Evolutionary conservation across 2,329 filamentous ascomycete genomes (phyloP).

Genomic region (Colletotrichum neosansevieriae): DNA sequence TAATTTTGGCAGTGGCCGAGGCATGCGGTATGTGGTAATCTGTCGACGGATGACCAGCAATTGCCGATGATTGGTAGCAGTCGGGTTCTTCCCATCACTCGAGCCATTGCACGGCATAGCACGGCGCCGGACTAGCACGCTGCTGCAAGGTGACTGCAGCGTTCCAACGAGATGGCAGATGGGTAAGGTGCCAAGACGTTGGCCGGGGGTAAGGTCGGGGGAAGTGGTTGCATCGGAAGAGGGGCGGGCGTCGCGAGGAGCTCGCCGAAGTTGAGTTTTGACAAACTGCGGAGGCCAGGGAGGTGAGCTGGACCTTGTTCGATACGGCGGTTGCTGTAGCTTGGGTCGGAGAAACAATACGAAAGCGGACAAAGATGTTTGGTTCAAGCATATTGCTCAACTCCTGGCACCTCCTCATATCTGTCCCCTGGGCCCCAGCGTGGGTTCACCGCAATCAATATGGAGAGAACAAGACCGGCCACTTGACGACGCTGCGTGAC

Average conservation of each 20-base stretch:
- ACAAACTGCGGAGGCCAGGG: slow-evolving; percentile 37
- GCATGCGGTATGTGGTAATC: slow-evolving; percentile 6
- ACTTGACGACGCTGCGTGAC: slow-evolving; percentile 38
- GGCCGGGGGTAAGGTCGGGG: slow-evolving; percentile 27
- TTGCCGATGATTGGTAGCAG: slow-evolving; percentile 18
- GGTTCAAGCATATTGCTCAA: slow-evolving; percentile 36
- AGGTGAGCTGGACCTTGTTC: slow-evolving; percentile 13
- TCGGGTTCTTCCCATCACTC: slow-evolving; percentile 15
- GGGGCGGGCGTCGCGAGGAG: slow-evolving; percentile 47
- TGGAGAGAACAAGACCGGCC: slow-evolving; percentile 17
- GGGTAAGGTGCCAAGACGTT: slow-evolving; percentile 25
- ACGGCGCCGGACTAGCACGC: slow-evolving; percentile 26
- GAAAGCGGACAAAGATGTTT: slow-evolving; percentile 22
- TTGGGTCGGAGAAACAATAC: slow-evolving; percentile 27
- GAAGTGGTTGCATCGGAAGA: slow-evolving; percentile 34
- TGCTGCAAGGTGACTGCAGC: slow-evolving; percentile 30
- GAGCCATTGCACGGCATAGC: slow-evolving; percentile 18
- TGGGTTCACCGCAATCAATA: slow-evolving; percentile 28
- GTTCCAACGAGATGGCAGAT: slow-evolving; percentile 37
- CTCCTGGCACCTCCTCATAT: slow-evolving; percentile 17
- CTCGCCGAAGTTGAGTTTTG: slow-evolving; percentile 55
- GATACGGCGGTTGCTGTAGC: slow-evolving; percentile 25
- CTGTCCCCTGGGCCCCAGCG: slow-evolving; percentile 7
- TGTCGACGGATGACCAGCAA: slow-evolving; percentile 4
- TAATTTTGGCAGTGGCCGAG: slow-evolving; percentile 13